These are phyloP conservation scores for Cyclotella baltica DNA, from an alignment of 108 stramenopile genomes.

Conservation along the genomic window DNA sequence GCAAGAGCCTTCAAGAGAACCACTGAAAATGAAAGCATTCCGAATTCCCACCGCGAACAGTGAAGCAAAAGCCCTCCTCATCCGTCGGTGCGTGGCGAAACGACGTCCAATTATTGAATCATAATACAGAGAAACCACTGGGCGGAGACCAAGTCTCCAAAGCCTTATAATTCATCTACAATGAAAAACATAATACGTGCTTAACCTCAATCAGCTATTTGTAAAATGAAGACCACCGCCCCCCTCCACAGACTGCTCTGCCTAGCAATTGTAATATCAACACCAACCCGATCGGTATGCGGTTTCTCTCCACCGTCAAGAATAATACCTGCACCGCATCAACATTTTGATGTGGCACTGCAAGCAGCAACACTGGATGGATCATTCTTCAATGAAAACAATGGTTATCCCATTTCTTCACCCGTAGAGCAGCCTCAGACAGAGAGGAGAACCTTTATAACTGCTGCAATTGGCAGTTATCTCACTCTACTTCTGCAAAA, in stretches of 20 bases:
- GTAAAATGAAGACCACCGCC: neutral
- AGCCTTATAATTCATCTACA: neutral
- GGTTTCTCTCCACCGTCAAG: slow-evolving; percentile 12
- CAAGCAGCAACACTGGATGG: slow-evolving; percentile 1
- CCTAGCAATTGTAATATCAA: neutral
- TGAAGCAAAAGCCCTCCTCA: neutral
- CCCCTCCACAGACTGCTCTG: neutral
- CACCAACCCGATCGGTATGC: neutral
- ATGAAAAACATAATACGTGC: neutral
- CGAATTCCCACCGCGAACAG: neutral
- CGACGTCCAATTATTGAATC: no score
- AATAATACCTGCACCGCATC: neutral
- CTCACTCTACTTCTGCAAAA: neutral
- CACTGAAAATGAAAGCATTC: neutral
- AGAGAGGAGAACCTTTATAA: neutral
- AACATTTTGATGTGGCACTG: neutral
- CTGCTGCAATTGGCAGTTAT: neutral
- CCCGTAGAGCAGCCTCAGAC: neutral
- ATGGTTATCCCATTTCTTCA: neutral
- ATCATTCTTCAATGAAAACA: neutral
- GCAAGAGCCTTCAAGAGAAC: neutral
- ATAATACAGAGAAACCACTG: no score
- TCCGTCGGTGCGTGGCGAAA: neutral
- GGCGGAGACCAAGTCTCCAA: no score
- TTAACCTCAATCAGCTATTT: neutral